These are phyloP conservation scores for Emmonsiellopsis sp. DNA, from an alignment of 2,329 filamentous ascomycete species.

Conservation along the genomic window DNA sequence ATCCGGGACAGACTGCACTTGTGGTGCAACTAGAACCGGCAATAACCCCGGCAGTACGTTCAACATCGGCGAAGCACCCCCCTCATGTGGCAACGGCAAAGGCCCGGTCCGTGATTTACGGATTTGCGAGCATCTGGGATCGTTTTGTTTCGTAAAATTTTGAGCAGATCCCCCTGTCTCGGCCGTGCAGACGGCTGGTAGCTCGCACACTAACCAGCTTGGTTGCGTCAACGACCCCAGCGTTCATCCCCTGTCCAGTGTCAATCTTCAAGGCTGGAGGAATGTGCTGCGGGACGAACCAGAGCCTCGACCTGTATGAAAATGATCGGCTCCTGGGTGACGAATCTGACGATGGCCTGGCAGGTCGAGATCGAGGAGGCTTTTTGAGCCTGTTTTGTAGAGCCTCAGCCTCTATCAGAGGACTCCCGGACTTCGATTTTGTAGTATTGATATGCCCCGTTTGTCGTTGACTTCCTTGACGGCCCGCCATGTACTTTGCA, in stretches of 20 bases:
- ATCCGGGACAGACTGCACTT: constrained; percentile 13
- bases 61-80: constrained; percentile 32
- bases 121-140: constrained; percentile 39
- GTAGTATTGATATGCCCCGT: no score
- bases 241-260: constrained; percentile 53
- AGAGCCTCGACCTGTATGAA: constrained; percentile 44
- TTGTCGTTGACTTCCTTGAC: no score
- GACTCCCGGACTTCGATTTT: no score
- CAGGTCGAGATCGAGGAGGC: no score
- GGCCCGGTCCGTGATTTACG: constrained; percentile 32
- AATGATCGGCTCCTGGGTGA: constrained; percentile 33
- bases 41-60: constrained; percentile 33
- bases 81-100: constrained; percentile 33
- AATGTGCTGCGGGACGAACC: constrained; percentile 50
- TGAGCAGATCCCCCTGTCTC: constrained; percentile 33
- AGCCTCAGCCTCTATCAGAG: no score
- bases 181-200: constrained; percentile 38
- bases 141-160: constrained; percentile 43
- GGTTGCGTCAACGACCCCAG: constrained; percentile 45
- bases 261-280: constrained; percentile 47
- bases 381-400: no score
- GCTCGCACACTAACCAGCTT: constrained; percentile 47
- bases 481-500: no score
- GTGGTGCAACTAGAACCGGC: constrained; percentile 19
- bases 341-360: constrained; percentile 23